Percentiles rank a stretch among this genome's conserved stretches.
Conservation (phyloP, 345 rosid species). For the Citrus mangshanensis region DNA sequence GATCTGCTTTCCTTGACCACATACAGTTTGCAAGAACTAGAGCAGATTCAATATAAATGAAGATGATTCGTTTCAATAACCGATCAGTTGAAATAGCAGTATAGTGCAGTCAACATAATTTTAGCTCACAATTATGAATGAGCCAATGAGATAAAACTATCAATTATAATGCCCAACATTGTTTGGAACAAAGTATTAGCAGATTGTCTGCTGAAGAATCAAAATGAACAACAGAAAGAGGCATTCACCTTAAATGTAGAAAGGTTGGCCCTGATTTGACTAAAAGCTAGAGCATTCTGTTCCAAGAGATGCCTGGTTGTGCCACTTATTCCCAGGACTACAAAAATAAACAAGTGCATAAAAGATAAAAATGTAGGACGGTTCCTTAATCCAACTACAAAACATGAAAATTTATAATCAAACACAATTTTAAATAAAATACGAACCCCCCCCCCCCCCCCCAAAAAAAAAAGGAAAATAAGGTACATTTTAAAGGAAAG, state of each 20-base stretch:
- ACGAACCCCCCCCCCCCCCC: accelerated
- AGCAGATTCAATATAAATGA: background rate
- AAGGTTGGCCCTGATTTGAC: conserved; percentile 71
- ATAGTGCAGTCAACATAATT: background rate
- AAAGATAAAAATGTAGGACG: background rate
- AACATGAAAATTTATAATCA: background rate
- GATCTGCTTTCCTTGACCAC: background rate
- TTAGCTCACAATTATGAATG: background rate
- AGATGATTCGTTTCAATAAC: background rate
- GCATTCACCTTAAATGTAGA: conserved; percentile 61
- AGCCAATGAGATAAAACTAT: background rate
- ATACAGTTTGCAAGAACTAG: background rate
- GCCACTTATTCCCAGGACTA: conserved; percentile 62
- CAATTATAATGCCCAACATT: background rate
- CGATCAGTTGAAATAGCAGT: background rate
- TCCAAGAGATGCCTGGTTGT: conserved; percentile 60
- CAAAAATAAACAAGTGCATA: conserved; percentile 12
- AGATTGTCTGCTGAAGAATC: background rate
- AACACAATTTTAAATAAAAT: background rate
- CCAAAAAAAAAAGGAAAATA: background rate
- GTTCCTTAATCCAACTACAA: background rate
- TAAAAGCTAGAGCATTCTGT: conserved; percentile 66
- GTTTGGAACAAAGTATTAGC: background rate
- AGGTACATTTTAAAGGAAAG: background rate
- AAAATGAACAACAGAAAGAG: background rate